Evolutionary conservation across 2,329 filamentous ascomycete genomes (phyloP).

Genomic region (Gaeumannomyces tritici): DNA sequence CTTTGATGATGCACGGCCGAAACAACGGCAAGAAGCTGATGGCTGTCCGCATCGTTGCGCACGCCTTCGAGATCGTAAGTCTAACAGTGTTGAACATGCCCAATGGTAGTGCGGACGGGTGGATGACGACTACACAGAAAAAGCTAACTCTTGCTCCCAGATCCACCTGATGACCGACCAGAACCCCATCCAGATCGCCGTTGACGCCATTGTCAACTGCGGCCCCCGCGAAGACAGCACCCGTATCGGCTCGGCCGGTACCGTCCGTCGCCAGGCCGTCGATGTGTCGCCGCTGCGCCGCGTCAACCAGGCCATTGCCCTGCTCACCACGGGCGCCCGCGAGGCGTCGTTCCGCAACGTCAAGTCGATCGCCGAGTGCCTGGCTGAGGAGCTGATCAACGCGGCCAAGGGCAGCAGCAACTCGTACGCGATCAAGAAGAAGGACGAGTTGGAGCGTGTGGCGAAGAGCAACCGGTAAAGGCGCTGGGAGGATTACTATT

Average conservation of each 20-base stretch:
- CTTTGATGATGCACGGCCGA: constrained; percentile 99
- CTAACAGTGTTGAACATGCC: background rate
- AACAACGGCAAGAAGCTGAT: constrained; percentile 99
- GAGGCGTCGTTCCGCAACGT: constrained; percentile 99
- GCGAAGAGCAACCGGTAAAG: constrained; percentile 99
- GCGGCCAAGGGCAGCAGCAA: constrained; percentile 99
- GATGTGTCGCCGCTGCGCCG: constrained; percentile 99
- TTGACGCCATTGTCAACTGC: constrained; percentile 99
- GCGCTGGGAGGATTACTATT: constrained; percentile 7
- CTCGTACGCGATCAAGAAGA: constrained; percentile 99
- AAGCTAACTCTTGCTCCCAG: constrained; percentile 38
- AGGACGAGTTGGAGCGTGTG: constrained; percentile 99
- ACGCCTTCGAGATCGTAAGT: constrained; percentile 95
- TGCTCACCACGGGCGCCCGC: constrained; percentile 97
- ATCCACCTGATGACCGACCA: constrained; percentile 99
- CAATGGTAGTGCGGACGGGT: background rate
- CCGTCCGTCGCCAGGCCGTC: constrained; percentile 98
- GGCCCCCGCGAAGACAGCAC: constrained; percentile 99
- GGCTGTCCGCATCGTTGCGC: constrained; percentile 98
- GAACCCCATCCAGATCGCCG: constrained; percentile 99
- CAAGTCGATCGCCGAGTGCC: constrained; percentile 99
- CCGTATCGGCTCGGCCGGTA: constrained; percentile 98
- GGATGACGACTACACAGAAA: background rate
- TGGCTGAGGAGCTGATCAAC: constrained; percentile 99
- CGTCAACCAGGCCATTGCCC: constrained; percentile 99